Evolutionary conservation across 345 rosid species (phyloP).

Genomic region (Euphorbia peplus): DNA sequence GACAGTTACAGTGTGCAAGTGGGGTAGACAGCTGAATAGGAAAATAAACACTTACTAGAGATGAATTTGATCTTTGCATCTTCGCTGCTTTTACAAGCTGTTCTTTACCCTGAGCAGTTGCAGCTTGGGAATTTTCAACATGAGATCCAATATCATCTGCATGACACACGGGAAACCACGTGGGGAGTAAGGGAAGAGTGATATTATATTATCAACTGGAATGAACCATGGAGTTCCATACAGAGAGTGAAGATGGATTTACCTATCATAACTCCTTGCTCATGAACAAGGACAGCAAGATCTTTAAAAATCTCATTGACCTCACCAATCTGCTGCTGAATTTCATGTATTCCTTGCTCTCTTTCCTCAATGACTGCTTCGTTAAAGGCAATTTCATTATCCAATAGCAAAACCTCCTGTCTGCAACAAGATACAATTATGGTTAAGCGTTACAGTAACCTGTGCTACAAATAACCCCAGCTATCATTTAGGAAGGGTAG

Average conservation of each 20-base stretch:
- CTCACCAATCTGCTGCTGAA: conserved; percentile 94
- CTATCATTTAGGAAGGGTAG: not conserved
- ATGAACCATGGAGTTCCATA: not conserved
- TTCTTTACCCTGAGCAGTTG: conserved; percentile 71
- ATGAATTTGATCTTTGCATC: conserved; percentile 83
- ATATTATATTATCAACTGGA: not conserved
- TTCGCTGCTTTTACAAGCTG: conserved; percentile 82
- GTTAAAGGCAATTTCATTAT: conserved; percentile 85
- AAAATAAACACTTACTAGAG: conserved; percentile 54
- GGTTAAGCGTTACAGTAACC: not conserved
- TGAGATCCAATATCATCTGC: conserved; percentile 86
- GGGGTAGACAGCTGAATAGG: too few species aligned
- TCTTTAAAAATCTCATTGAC: conserved; percentile 92
- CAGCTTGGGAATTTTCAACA: conserved; percentile 62
- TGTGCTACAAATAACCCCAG: not conserved
- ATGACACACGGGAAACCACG: not conserved
- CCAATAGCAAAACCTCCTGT: conserved; percentile 77
- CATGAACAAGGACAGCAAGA: conserved; percentile 89
- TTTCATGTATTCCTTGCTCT: conserved; percentile 90
- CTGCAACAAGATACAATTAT: conserved; percentile 39
- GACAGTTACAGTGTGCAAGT: not conserved
- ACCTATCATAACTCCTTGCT: conserved; percentile 92
- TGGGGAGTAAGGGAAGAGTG: not conserved
- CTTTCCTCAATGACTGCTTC: conserved; percentile 94
- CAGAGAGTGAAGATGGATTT: conserved; percentile 21